Conservation (phyloP, 78 protist genomes). For the Dictyostelium capitatum region DNA sequence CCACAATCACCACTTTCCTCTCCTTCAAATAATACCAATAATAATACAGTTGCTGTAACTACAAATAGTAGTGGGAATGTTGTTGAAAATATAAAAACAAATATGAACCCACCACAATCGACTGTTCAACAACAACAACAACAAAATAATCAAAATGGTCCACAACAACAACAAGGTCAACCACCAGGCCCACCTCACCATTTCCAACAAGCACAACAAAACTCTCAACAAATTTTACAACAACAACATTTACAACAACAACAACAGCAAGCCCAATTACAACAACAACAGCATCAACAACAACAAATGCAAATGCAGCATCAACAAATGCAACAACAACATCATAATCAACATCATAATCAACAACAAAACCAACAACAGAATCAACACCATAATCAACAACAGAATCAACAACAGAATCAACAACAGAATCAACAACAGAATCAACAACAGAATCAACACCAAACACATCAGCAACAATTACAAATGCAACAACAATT, state of each 20-base stretch:
- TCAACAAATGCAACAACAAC: not conserved
- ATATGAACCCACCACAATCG: not conserved
- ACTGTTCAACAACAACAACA: not conserved
- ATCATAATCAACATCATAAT: not conserved
- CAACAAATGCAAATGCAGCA: not conserved
- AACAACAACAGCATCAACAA: not conserved
- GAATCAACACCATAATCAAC: not conserved
- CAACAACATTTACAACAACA: slow-evolving; percentile 1
- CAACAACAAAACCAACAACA: not conserved
- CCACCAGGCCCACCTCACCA: not conserved
- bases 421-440: not conserved
- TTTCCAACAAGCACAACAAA: not conserved
- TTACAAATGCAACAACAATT: not conserved
- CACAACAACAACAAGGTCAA: not conserved
- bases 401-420: not conserved
- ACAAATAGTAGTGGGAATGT: not conserved
- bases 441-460: not conserved
- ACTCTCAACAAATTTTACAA: not conserved
- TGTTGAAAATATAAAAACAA: slow-evolving; percentile 11
- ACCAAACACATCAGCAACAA: not conserved
- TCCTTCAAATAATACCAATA: not conserved
- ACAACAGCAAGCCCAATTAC: not conserved
- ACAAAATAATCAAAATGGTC: not conserved
- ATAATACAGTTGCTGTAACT: not conserved
- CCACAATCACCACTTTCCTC: slow-evolving; percentile 27